These are phyloP conservation scores for Tetrapyrgos nigripes DNA, from an alignment of 1,284 basidiomycete genomes.

Conservation along the genomic window DNA sequence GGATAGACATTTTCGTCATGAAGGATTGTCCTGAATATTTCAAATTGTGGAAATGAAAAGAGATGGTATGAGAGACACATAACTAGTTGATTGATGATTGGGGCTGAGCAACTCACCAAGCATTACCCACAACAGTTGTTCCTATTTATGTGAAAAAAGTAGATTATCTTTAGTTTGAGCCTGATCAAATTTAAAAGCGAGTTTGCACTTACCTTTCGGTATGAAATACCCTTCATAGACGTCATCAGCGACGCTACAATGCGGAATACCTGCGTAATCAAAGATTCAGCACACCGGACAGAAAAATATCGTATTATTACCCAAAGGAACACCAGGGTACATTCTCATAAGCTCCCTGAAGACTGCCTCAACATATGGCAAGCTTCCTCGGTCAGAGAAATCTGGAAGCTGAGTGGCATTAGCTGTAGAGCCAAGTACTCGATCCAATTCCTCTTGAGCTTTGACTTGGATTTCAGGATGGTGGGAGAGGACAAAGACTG, in stretches of 20 bases:
- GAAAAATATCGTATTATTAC: constrained; percentile 6
- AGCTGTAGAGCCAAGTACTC: constrained; percentile 29
- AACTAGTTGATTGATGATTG: background rate
- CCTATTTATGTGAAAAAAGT: background rate
- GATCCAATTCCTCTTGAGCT: constrained; percentile 39
- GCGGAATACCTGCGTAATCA: constrained; percentile 16
- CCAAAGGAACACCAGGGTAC: constrained; percentile 31
- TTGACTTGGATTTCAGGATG: constrained; percentile 35
- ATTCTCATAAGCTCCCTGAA: constrained; percentile 39
- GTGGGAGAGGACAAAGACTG: constrained; percentile 35
- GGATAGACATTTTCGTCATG: constrained; percentile 35
- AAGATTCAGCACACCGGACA: too few species aligned
- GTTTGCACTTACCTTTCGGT: constrained; percentile 19
- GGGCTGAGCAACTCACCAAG: constrained; percentile 19
- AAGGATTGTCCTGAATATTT: constrained; percentile 32
- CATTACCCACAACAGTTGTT: constrained; percentile 23
- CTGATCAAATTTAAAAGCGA: too few species aligned
- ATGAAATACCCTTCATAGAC: constrained; percentile 29
- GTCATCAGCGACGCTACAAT: constrained; percentile 16
- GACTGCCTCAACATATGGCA: constrained; percentile 41
- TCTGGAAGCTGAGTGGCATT: constrained; percentile 41
- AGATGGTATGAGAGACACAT: too few species aligned
- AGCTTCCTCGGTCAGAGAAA: constrained; percentile 32
- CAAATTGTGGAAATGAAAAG: too few species aligned
- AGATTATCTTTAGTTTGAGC: too few species aligned